phyloP scores from a whole-genome alignment of 306 rosid genomes.

The Trifolium pratense region DNA sequence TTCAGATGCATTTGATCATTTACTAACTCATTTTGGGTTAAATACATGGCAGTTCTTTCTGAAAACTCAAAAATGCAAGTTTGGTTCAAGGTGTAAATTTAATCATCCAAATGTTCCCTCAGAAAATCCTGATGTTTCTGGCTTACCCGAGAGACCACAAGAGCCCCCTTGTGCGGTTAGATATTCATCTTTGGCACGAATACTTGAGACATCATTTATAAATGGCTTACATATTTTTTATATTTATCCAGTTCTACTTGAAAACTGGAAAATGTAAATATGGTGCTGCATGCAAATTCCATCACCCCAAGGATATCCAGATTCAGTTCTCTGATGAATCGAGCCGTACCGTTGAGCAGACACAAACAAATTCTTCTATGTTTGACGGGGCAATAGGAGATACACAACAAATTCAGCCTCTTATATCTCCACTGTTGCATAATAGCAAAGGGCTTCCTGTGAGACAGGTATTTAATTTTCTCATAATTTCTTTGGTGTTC shows the following conservation, averaged over 20 bases:
- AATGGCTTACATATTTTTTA: conserved; percentile 29
- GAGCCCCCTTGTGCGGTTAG: conserved; percentile 90
- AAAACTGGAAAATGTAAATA: conserved; percentile 90
- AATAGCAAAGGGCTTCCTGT: conserved; percentile 96
- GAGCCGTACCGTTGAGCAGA: conserved; percentile 51
- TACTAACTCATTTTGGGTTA: conserved; percentile 39
- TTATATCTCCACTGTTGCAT: conserved; percentile 59
- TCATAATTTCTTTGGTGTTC: conserved; percentile 23
- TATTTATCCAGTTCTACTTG: conserved; percentile 79
- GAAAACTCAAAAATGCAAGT: conserved; percentile 95
- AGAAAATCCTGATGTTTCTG: conserved; percentile 62
- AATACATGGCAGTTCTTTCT: conserved; percentile 71
- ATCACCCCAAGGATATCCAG: conserved; percentile 88
- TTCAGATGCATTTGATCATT: conserved; percentile 37
- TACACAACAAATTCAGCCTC: conserved; percentile 45
- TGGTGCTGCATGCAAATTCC: conserved; percentile 83
- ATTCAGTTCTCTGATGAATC: conserved; percentile 61
- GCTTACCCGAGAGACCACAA: conserved; percentile 88
- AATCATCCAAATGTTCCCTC: conserved; percentile 82
- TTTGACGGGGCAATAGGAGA: conserved; percentile 53
- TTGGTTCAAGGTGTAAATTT: conserved; percentile 89
- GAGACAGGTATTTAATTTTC: conserved; percentile 68
- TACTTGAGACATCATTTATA: conserved; percentile 31
- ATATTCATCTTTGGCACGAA: conserved; percentile 41
- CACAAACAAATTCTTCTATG: conserved; percentile 41